These are phyloP conservation scores for Cryomyces minteri DNA, from an alignment of 495 filamentous ascomycete genomes.

Conservation along the genomic window DNA sequence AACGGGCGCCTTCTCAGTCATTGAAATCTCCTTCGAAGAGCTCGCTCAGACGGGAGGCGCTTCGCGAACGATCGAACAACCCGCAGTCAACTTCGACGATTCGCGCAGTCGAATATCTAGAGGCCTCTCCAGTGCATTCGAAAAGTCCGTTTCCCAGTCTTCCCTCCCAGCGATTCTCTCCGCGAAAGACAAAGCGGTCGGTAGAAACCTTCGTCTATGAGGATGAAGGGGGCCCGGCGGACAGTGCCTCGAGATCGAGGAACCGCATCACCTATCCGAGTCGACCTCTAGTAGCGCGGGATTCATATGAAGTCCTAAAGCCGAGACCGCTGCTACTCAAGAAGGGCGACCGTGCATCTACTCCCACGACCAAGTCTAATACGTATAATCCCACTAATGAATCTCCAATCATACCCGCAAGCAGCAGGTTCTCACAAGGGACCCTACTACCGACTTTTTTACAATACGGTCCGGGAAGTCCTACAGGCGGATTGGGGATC, in stretches of 20 bases:
- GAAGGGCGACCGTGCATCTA: too few species aligned
- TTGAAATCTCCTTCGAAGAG: slow-evolving; percentile 7
- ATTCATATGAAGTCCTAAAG: too few species aligned
- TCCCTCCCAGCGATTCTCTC: slow-evolving; percentile 16
- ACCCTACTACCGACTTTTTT: too few species aligned
- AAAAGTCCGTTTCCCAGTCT: slow-evolving; percentile 18
- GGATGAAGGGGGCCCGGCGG: slow-evolving; percentile 5
- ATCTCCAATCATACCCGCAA: slow-evolving; percentile 5
- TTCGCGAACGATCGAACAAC: slow-evolving; percentile 35
- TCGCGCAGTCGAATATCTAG: slow-evolving; percentile 19
- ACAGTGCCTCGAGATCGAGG: slow-evolving; percentile 4
- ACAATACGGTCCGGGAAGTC: too few species aligned
- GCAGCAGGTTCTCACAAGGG: not conserved
- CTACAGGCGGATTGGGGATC: slow-evolving; percentile 4
- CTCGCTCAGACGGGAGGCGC: slow-evolving; percentile 22
- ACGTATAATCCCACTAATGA: not conserved
- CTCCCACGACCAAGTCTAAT: too few species aligned
- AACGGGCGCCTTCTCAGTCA: not conserved
- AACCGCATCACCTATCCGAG: not conserved
- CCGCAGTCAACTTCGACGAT: slow-evolving; percentile 32
- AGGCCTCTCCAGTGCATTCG: slow-evolving; percentile 11
- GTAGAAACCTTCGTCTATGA: slow-evolving; percentile 2
- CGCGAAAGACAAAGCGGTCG: slow-evolving; percentile 4
- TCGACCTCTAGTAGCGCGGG: too few species aligned
- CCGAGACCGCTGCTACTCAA: too few species aligned